phyloP scores from a whole-genome alignment of 768 basidiomycete genomes.

The Lenzites betulinus region DNA sequence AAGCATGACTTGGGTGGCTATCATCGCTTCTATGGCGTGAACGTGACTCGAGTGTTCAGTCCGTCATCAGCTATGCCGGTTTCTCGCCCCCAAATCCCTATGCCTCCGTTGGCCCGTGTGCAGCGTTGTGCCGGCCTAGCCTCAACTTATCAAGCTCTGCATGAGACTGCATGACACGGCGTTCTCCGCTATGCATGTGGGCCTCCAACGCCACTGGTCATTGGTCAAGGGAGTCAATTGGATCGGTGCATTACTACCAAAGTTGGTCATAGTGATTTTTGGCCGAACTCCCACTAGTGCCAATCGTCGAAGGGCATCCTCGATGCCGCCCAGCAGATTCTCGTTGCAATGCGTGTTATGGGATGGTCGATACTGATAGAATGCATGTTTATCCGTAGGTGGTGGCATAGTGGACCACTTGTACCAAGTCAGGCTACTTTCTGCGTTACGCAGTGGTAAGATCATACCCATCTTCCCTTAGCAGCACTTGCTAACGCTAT shows the following conservation, averaged over 20 bases:
- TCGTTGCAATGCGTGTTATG: too few relatives aligned
- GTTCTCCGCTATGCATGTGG: not conserved
- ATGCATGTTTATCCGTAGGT: not conserved
- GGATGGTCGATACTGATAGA: not conserved
- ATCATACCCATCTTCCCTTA: not conserved
- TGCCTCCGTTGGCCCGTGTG: not conserved
- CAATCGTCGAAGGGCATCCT: not conserved
- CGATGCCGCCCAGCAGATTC: not conserved
- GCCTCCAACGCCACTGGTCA: not conserved
- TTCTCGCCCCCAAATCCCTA: not conserved
- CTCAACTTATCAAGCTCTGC: too few relatives aligned
- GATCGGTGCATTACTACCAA: not conserved
- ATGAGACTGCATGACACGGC: not conserved
- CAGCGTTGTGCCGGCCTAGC: not conserved
- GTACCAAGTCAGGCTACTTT: slow-evolving; percentile 45
- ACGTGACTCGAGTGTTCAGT: not conserved
- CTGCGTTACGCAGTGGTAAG: slow-evolving; percentile 44
- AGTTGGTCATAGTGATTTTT: not conserved
- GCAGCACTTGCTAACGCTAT: not conserved
- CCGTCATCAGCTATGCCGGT: not conserved
- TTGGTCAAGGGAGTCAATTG: not conserved
- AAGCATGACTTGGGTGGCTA: too few relatives aligned
- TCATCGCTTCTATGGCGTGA: too few relatives aligned
- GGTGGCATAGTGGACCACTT: slow-evolving; percentile 32
- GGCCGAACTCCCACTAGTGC: not conserved